Percentiles rank a stretch among this genome's conserved stretches.
Conservation (phyloP, 768 basidiomycete genomes). For the Sistotremastrum suecicum region DNA sequence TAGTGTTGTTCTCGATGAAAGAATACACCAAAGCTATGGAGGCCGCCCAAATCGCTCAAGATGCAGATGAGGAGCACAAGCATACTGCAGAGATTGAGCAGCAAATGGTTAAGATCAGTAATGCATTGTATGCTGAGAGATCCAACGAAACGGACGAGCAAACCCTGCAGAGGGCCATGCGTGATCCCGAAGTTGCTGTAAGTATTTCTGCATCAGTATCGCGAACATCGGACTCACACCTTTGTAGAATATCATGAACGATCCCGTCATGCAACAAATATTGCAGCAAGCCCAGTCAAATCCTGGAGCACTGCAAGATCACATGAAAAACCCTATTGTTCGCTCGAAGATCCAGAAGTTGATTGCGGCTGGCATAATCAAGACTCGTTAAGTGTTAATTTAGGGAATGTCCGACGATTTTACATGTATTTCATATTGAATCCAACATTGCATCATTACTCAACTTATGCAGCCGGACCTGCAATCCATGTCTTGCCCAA, state of each 20-base stretch:
- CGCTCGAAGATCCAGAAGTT: conserved; percentile 78
- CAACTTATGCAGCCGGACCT: not conserved
- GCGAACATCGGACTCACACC: not conserved
- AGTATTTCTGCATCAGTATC: conserved; percentile 16
- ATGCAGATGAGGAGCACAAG: conserved; percentile 68
- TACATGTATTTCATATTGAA: not conserved
- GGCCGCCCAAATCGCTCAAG: conserved; percentile 47
- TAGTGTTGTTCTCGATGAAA: conserved; percentile 78
- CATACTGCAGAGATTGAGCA: conserved; percentile 73
- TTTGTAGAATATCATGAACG: conserved; percentile 64
- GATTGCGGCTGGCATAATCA: conserved; percentile 86
- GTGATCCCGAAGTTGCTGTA: conserved; percentile 91
- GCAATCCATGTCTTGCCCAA: not conserved
- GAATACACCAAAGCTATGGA: conserved; percentile 82
- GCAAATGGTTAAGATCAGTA: conserved; percentile 68
- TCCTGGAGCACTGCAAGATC: conserved; percentile 81
- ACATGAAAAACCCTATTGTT: conserved; percentile 87
- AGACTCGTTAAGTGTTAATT: conserved; percentile 44
- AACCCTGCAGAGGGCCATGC: conserved; percentile 86
- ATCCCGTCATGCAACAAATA: conserved; percentile 90
- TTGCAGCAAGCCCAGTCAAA: conserved; percentile 87
- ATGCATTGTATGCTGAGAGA: conserved; percentile 66
- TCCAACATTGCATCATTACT: not conserved
- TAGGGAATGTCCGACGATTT: not conserved
- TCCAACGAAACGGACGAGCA: conserved; percentile 84